Evolutionary conservation across 345 rosid genomes (phyloP).

Genomic region (Anacardium occidentale): DNA sequence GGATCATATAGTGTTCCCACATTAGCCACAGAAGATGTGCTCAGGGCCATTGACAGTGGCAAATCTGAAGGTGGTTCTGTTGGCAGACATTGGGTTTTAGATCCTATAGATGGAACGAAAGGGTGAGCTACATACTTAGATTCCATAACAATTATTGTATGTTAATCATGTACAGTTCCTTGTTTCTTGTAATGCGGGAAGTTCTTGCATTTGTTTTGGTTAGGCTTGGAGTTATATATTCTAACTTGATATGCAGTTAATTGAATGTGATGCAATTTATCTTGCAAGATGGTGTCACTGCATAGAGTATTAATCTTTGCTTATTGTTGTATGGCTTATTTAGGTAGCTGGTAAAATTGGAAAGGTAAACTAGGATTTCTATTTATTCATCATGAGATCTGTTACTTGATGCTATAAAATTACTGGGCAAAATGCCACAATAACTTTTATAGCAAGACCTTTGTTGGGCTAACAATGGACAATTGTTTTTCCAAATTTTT

Average conservation of each 20-base stretch:
- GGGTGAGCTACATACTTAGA: constrained; percentile 53
- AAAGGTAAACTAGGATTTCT: too few relatives aligned
- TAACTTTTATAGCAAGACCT: too few relatives aligned
- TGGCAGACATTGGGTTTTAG: constrained; percentile 97
- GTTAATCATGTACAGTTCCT: neutral
- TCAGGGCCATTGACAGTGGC: constrained; percentile 73
- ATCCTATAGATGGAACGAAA: constrained; percentile 98
- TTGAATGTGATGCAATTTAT: neutral
- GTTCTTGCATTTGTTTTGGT: neutral
- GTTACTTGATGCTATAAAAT: too few relatives aligned
- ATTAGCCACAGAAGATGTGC: constrained; percentile 66
- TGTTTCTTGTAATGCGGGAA: constrained; percentile 14
- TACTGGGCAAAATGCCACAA: too few relatives aligned
- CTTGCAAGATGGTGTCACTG: neutral
- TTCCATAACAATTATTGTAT: constrained; percentile 7
- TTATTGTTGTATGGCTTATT: neutral
- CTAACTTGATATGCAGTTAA: neutral
- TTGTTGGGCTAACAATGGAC: too few relatives aligned
- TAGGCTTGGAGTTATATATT: neutral
- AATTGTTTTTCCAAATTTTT: too few relatives aligned
- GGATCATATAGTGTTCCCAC: constrained; percentile 45
- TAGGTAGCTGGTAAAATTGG: too few relatives aligned
- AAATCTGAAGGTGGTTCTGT: constrained; percentile 85
- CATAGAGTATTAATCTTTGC: neutral
- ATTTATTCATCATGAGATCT: too few relatives aligned